Conservation (phyloP, 768 basidiomycete genomes). For the Cubamyces lactineus region DNA sequence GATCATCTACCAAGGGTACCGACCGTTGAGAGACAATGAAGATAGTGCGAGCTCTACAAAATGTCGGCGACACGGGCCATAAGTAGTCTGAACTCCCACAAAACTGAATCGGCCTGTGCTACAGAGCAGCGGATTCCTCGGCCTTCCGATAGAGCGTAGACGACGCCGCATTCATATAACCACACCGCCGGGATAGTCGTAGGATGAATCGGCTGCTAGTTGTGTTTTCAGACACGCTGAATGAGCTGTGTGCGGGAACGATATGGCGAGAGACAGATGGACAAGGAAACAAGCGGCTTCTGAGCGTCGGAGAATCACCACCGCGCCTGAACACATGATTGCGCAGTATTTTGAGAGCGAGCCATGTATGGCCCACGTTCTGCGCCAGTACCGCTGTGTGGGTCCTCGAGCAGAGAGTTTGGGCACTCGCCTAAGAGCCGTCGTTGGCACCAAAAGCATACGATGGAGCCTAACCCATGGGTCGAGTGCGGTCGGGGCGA, state of each 20-base stretch:
- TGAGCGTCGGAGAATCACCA: not conserved
- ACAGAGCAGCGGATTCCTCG: not conserved
- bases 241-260: not conserved
- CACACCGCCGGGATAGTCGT: not conserved
- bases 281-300: not conserved
- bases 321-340: not conserved
- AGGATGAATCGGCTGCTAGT: not conserved
- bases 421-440: slow-evolving; percentile 6
- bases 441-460: slow-evolving; percentile 9
- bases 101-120: not conserved
- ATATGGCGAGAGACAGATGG: not conserved
- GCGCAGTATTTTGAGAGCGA: slow-evolving; percentile 5
- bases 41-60: too few relatives aligned
- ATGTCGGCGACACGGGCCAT: too few relatives aligned
- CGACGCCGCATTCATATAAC: not conserved
- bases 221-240: not conserved
- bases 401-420: not conserved
- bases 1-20: too few relatives aligned
- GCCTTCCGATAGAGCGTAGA: not conserved
- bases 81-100: too few relatives aligned
- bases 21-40: too few relatives aligned
- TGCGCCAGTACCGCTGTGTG: slow-evolving; percentile 2
- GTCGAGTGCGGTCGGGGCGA: not conserved
- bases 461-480: slow-evolving; percentile 6
- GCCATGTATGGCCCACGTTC: not conserved